phyloP scores from a whole-genome alignment of 306 rosid species.

The barrel medic (Medicago truncatula) region MtrunA17r5.0-ANR NC_053045.1:49427001-49427500 shows the following conservation, averaged over 20 bases:
- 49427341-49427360: slow-evolving; percentile 63
- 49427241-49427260: too few relatives aligned
- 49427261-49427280: slow-evolving; percentile 15
- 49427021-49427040: slow-evolving; percentile 77
- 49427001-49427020: slow-evolving; percentile 30
- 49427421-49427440: not conserved
- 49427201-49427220: slow-evolving; percentile 79
- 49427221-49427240: not conserved
- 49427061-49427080: slow-evolving; percentile 91
- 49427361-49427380: slow-evolving; percentile 82
- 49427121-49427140: not conserved
- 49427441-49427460: not conserved
- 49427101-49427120: slow-evolving; percentile 13
- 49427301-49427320: slow-evolving; percentile 23
- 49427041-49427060: slow-evolving; percentile 96
- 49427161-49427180: slow-evolving; percentile 88
- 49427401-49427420: slow-evolving; percentile 52
- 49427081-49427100: slow-evolving; percentile 58
- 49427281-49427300: slow-evolving; percentile 8
- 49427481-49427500: too few relatives aligned
- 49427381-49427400: slow-evolving; percentile 71
- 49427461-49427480: not conserved
- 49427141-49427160: slow-evolving; percentile 27
- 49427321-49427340: slow-evolving; percentile 85
- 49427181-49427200: slow-evolving; percentile 77